Base-by-base conservation (phyloP, 169 alveolate genomes). In the Besnoitia besnoiti region DNA sequence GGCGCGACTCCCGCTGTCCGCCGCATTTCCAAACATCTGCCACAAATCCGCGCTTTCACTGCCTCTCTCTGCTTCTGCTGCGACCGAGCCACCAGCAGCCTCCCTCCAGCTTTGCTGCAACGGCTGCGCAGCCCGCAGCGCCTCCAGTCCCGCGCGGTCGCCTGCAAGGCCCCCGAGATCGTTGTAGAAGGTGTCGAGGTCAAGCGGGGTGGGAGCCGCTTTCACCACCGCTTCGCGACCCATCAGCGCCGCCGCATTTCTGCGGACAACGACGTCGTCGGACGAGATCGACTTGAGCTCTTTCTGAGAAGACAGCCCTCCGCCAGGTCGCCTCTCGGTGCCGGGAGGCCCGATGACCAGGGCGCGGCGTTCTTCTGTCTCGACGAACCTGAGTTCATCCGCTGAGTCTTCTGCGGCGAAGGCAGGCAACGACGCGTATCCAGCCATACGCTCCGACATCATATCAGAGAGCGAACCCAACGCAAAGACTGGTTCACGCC, bases 141-240 rank as follows among this genome's bases (percentile, higher is more conserved):
- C n/a, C 46, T 73, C 82, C 46, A 8, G 3, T 42, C 5, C 5
- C 82, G 12, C 8, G 47, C 44, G 0, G 44, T 5, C n/a, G 12
- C 19, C 33, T 67, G n/a, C 55, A 16, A 19, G 4, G n/a, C 5
- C 85, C 3, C 67, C 79, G 47, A 42, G 73, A 30, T 88, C 92
- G 24, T n/a, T 76, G 55, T 89, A 89, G 76, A 89, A 89, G 47
- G 59, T 44, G 39, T 89, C 92, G 75, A 89, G 84, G 55, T 89
- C 92, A 14, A 50, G 30, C 1, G 47, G 88, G 0, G 88, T 73
- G n/a, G 73, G 39, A 44, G 51, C 59, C 5, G 61, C 67, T n/a
- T 89, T 89, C 30, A 49, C 79, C 14, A 14, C 40, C 1, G 51
- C 51, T n/a, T 21, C 42, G 35, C 85, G 62, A 46, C 88, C 92